These are phyloP conservation scores for Gossypioides kirkii DNA, from an alignment of 345 rosid genomes.

Conservation along the genomic window DNA sequence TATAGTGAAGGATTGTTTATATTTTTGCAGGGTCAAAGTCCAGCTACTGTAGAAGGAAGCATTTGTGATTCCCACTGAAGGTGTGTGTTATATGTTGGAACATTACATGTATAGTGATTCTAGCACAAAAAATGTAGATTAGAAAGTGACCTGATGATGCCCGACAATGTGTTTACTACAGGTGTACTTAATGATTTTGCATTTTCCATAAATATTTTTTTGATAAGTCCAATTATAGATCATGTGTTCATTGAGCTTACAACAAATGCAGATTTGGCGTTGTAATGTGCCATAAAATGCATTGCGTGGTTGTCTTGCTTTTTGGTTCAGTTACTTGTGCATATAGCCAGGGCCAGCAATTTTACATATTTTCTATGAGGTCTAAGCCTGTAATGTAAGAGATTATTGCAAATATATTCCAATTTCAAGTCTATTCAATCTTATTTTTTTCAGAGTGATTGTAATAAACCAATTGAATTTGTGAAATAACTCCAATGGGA, in stretches of 20 bases:
- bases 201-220: constrained; percentile 13
- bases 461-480: too few species aligned
- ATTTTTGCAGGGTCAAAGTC: constrained; percentile 29
- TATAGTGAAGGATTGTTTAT: too few species aligned
- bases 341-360: neutral
- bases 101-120: constrained; percentile 31
- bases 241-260: constrained; percentile 7
- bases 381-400: neutral
- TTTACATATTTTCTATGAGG: neutral
- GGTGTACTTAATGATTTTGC: constrained; percentile 22
- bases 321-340: neutral
- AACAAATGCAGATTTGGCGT: neutral
- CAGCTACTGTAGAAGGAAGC: constrained; percentile 7
- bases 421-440: too few species aligned
- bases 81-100: constrained; percentile 13
- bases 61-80: constrained; percentile 10
- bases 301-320: neutral
- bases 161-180: constrained; percentile 15
- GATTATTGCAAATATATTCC: too few species aligned
- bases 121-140: constrained; percentile 16
- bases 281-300: neutral
- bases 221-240: constrained; percentile 15
- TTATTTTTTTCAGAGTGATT: too few species aligned
- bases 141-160: constrained; percentile 24
- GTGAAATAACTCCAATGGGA: too few species aligned